These are phyloP conservation scores for Arthrobotrys pseudoclavata DNA, from an alignment of 2,329 filamentous ascomycete genomes.

Conservation along the genomic window DNA sequence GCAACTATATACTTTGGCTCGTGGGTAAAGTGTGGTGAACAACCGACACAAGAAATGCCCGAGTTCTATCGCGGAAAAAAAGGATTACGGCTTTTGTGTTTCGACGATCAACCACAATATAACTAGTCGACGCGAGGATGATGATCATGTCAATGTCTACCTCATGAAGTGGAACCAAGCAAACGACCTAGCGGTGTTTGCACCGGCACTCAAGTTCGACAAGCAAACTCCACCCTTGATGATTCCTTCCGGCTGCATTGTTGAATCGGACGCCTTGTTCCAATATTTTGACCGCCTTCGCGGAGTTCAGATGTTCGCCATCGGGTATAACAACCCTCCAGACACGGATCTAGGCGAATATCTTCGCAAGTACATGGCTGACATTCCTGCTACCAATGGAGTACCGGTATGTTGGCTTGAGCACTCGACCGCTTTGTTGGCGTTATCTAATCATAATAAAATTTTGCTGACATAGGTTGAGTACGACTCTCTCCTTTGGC, in stretches of 20 bases:
- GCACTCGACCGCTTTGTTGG: not conserved
- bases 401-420: not conserved
- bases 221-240: not conserved
- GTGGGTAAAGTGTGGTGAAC: not conserved
- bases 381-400: not conserved
- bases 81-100: not conserved
- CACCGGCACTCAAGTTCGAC: not conserved
- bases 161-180: conserved; percentile 8
- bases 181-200: not conserved
- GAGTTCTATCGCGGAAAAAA: not conserved
- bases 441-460: not conserved
- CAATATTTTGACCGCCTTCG: not conserved
- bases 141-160: not conserved
- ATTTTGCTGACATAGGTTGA: not conserved
- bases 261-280: conserved; percentile 1
- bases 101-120: conserved; percentile 1
- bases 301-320: not conserved
- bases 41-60: not conserved
- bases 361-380: not conserved
- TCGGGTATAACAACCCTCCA: conserved; percentile 1
- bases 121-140: not conserved
- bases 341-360: not conserved
- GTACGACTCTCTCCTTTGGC: not conserved
- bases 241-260: not conserved
- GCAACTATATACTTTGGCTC: conserved; percentile 5